Percentiles rank a stretch among this genome's conserved stretches.
Evolutionary conservation across 169 alveolate species (phyloP).

Genomic region (Babesia bovis): DNA sequence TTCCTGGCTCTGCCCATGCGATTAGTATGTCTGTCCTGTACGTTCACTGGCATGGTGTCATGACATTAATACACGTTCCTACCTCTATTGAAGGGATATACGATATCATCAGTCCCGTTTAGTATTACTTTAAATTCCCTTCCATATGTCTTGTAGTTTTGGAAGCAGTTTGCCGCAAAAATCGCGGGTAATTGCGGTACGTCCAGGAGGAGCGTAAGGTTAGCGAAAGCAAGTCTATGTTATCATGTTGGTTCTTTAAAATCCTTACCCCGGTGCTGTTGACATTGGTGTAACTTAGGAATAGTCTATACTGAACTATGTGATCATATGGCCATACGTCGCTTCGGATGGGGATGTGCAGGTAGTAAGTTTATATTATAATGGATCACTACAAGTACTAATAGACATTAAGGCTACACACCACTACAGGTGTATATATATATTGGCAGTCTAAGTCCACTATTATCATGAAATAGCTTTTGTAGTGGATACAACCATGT

Average conservation of each 20-base stretch:
- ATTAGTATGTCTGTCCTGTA: constrained; percentile 65
- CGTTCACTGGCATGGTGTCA: constrained; percentile 49
- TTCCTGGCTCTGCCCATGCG: constrained; percentile 79
- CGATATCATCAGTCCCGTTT: constrained; percentile 60
- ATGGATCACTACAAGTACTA: no score
- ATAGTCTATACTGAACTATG: no score
- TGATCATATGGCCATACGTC: no score
- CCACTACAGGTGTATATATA: no score
- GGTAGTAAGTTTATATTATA: no score
- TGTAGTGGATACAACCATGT: no score
- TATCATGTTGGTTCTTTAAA: no score
- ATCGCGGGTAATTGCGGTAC: constrained; percentile 83
- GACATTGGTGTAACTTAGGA: constrained; percentile 61
- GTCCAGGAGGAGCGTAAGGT: constrained; percentile 75
- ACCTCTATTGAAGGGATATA: constrained; percentile 78
- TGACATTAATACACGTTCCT: background rate
- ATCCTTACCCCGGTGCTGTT: constrained; percentile 65
- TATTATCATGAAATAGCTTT: no score
- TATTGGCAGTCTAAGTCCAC: no score
- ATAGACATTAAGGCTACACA: no score
- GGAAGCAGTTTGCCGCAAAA: constrained; percentile 74
- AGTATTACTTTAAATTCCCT: constrained; percentile 36
- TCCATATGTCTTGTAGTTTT: constrained; percentile 63
- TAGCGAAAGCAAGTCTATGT: constrained; percentile 74
- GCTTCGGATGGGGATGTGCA: no score